These are phyloP conservation scores for Cytospora paraplurivora DNA, from an alignment of 2,329 filamentous ascomycete species.

Conservation along the genomic window DNA sequence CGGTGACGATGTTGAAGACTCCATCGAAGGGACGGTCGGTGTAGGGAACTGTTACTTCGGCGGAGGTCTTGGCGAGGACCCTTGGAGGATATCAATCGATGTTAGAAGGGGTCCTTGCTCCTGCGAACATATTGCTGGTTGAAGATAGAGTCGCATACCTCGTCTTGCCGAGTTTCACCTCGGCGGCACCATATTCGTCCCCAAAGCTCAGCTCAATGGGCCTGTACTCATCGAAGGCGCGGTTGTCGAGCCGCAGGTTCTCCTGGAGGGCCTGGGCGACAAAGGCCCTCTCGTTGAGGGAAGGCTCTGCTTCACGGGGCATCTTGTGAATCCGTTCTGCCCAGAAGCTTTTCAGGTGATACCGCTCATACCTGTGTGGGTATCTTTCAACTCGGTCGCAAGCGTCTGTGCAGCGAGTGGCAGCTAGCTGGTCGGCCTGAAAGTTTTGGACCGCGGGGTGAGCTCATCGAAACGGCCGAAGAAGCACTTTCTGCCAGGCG, in stretches of 20 bases:
- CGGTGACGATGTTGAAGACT: conserved; percentile 87
- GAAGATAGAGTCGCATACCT: conserved; percentile 54
- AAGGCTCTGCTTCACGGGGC: conserved; percentile 91
- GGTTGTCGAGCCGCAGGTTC: conserved; percentile 80
- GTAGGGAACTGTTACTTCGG: conserved; percentile 84
- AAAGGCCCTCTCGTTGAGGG: conserved; percentile 85
- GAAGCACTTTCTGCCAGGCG: conserved; percentile 25
- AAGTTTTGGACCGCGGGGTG: conserved; percentile 26
- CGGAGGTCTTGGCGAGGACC: conserved; percentile 80
- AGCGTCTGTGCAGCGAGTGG: not conserved
- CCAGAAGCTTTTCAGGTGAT: conserved; percentile 32
- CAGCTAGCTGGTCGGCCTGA: conserved; percentile 9
- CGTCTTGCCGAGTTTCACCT: conserved; percentile 87
- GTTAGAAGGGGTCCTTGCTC: conserved; percentile 6
- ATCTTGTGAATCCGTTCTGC: conserved; percentile 52
- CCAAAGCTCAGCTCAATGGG: conserved; percentile 78
- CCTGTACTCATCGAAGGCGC: conserved; percentile 78
- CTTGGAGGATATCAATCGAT: conserved; percentile 48
- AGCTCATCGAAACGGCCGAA: conserved; percentile 14
- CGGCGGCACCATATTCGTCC: conserved; percentile 86
- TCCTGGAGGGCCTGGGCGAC: conserved; percentile 80
- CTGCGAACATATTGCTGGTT: not conserved
- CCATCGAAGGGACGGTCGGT: conserved; percentile 92
- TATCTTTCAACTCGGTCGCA: not conserved
- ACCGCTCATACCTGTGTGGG: conserved; percentile 15